Percentiles rank a stretch among this genome's conserved stretches.
These are phyloP conservation scores for Oryza meyeriana DNA, from an alignment of 176 grass and related monocot species.

Conservation along the genomic window DNA sequence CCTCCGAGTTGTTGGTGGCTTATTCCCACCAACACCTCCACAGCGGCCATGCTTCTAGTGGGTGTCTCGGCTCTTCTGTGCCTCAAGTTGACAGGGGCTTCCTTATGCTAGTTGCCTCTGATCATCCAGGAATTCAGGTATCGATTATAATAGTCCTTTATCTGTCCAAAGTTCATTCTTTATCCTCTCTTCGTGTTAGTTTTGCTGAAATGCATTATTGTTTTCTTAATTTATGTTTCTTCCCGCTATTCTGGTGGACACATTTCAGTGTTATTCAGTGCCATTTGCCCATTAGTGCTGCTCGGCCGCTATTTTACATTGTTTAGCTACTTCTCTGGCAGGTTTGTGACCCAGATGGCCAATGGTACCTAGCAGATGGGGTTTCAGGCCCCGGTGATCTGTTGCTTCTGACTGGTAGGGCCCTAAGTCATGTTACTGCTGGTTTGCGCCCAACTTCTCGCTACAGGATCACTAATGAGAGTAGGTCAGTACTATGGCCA, in stretches of 20 bases:
- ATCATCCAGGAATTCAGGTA: constrained; percentile 72
- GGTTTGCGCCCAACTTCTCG: constrained; percentile 57
- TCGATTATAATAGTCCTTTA: not conserved
- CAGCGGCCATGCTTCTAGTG: constrained; percentile 31
- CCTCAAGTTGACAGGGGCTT: constrained; percentile 69
- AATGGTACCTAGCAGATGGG: constrained; percentile 69
- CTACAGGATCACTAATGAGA: constrained; percentile 39
- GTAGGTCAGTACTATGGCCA: constrained; percentile 26
- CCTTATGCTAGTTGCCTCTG: constrained; percentile 62
- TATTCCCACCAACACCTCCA: constrained; percentile 40
- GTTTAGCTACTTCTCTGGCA: constrained; percentile 44
- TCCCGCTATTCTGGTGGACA: not conserved
- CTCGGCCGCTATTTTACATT: constrained; percentile 20
- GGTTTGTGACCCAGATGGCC: constrained; percentile 80
- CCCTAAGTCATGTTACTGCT: constrained; percentile 67
- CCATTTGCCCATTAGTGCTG: not conserved
- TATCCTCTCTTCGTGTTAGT: not conserved
- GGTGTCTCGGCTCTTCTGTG: constrained; percentile 30
- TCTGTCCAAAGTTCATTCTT: not conserved
- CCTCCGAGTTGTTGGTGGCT: constrained; percentile 60
- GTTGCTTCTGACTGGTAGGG: constrained; percentile 70
- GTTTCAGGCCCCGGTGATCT: constrained; percentile 42
- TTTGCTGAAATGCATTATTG: not conserved
- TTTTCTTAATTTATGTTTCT: not conserved
- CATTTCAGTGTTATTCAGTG: not conserved